These are phyloP conservation scores for Beauveria medogensis DNA, from an alignment of 2,329 filamentous ascomycete genomes.

Conservation along the genomic window DNA sequence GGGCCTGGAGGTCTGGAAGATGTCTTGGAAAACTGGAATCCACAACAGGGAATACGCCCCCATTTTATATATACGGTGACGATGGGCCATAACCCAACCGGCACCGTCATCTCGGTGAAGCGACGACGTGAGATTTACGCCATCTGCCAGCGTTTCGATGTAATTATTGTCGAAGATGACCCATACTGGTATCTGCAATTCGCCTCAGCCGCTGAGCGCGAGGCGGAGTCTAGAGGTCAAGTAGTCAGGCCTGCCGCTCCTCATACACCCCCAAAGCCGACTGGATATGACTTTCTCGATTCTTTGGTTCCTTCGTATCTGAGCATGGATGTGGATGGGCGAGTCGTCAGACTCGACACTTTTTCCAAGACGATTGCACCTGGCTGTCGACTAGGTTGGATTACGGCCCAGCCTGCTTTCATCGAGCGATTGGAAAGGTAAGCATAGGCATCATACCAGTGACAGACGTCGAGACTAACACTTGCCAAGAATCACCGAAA, in stretches of 20 bases:
- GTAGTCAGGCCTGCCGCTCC: slow-evolving; percentile 22
- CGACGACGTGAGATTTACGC: slow-evolving; percentile 73
- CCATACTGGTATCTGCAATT: slow-evolving; percentile 95
- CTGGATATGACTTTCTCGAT: slow-evolving; percentile 73
- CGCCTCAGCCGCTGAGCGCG: slow-evolving; percentile 54
- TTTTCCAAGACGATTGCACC: slow-evolving; percentile 92
- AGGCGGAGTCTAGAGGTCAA: slow-evolving; percentile 40
- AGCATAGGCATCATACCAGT: not conserved
- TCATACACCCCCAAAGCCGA: slow-evolving; percentile 27
- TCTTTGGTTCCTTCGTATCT: slow-evolving; percentile 77
- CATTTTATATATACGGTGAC: slow-evolving; percentile 87
- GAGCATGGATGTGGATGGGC: slow-evolving; percentile 72
- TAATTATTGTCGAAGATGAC: slow-evolving; percentile 89
- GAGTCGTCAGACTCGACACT: slow-evolving; percentile 83
- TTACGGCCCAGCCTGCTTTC: slow-evolving; percentile 73
- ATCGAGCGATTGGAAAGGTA: slow-evolving; percentile 57
- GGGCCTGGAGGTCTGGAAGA: slow-evolving; percentile 69
- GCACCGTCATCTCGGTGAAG: slow-evolving; percentile 62
- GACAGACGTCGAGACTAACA: not conserved
- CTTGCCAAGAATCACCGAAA: slow-evolving; percentile 60
- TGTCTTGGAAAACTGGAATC: slow-evolving; percentile 77
- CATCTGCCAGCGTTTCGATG: slow-evolving; percentile 73
- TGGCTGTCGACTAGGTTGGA: slow-evolving; percentile 83
- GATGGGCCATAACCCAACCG: slow-evolving; percentile 80
- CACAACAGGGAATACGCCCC: slow-evolving; percentile 62